Conservation (phyloP, 345 rosid species). For the Arabis hirsuta region DNA sequence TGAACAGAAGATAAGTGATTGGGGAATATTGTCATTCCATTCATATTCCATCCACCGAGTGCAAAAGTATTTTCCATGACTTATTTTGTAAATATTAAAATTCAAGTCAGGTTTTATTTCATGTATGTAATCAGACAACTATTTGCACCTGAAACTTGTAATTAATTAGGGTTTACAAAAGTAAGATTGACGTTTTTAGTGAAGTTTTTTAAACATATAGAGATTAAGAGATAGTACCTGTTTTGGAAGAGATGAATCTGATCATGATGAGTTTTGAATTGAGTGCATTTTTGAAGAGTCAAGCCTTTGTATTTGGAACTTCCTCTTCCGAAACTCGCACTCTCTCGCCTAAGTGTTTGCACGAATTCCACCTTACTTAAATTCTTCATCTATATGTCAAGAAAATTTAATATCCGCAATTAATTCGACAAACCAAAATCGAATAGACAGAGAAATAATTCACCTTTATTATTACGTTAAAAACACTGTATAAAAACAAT, state of each 20-base stretch:
- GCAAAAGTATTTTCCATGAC: neutral
- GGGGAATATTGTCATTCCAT: conserved; percentile 10
- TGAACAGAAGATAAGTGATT: conserved; percentile 18
- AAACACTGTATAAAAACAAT: too few species aligned
- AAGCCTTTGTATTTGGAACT: conserved; percentile 92
- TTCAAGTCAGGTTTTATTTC: neutral
- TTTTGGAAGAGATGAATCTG: conserved; percentile 42
- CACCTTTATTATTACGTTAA: too few species aligned
- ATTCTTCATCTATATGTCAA: conserved; percentile 65
- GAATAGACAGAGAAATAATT: neutral
- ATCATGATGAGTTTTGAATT: conserved; percentile 43
- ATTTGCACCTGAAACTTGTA: neutral
- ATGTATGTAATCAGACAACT: conserved; percentile 1
- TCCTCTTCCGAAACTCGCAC: conserved; percentile 93
- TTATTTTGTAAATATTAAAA: conserved; percentile 5
- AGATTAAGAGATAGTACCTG: conserved; percentile 31
- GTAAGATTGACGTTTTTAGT: neutral
- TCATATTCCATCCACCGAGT: conserved; percentile 17
- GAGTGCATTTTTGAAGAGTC: conserved; percentile 68
- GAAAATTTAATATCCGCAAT: neutral
- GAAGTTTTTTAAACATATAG: neutral
- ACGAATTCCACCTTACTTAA: conserved; percentile 87
- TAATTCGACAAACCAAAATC: neutral
- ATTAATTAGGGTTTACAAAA: neutral
- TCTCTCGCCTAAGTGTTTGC: conserved; percentile 91